Evolutionary conservation across 164 flowering plant species (phyloP), one percentile per base, ranked within the genome.

Genomic region (Kingdonia uniflora): DNA sequence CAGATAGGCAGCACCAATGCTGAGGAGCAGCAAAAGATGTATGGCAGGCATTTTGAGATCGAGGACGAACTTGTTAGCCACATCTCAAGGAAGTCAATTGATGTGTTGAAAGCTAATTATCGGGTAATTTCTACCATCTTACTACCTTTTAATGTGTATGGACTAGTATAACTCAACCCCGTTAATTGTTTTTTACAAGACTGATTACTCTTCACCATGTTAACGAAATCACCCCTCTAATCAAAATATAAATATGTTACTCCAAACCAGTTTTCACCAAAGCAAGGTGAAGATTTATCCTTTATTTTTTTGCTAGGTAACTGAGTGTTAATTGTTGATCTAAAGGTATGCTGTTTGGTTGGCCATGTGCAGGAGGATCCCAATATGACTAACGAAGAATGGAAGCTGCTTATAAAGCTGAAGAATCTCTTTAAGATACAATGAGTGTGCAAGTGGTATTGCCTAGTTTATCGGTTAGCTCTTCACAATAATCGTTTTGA

Each of bases 51-150:
- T 71, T 91, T 91, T 75, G 95, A 83, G 33, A 56, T 77, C 0
- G 90, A 87, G 0, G 98, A 91, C 65, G 90, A 85, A 64, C 95
- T 91, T 65, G 95, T 87, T 49, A 91, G 98, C 69, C 91, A 76
- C 68, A 81, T 91, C 44, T 54, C 86, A 13, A 81, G 96, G 67
- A 75, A 26, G 44, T 91, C 98, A 13, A 82, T 91, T 40, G 98
- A 91, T 57, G 47, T 78, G 1, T 86, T 91, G 6, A 82, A 87
- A 74, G 68, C 76, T 25, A 81, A 83, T 64, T 88, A 83, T 52
- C 69, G 87, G 78, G 97, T 85, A 65, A 59, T 10, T 44, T 19
- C 19, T 16, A 5, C 48, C 11, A n/a, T 44, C 53, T 16, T 16
- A 20, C 17, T 13, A 45, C 22, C 17, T 10, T 42, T n/a, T 15